Evolutionary conservation across 305 asterid species (phyloP).

Genomic region (Galium porrigens): DNA sequence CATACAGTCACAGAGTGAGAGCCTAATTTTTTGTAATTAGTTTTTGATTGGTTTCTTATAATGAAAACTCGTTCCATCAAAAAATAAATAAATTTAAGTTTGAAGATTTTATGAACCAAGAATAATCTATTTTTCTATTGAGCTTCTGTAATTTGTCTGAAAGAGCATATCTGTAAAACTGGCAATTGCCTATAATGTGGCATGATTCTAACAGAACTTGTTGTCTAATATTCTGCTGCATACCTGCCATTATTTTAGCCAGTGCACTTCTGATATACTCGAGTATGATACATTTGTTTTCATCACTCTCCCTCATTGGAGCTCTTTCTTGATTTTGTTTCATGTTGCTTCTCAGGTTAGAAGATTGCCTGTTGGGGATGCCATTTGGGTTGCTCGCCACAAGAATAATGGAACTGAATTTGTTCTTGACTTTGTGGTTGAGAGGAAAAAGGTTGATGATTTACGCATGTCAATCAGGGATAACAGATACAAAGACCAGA

Average conservation of each 20-base stretch:
- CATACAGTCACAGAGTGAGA: not conserved
- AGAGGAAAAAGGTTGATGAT: constrained; percentile 87
- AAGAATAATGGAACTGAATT: constrained; percentile 46
- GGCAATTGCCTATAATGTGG: not conserved
- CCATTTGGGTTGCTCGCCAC: constrained; percentile 86
- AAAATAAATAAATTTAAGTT: not conserved
- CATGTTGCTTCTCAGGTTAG: constrained; percentile 42
- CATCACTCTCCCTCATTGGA: constrained; percentile 8
- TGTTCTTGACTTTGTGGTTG: constrained; percentile 91
- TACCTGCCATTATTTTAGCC: not conserved
- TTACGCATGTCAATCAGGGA: constrained; percentile 79
- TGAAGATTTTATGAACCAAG: not conserved
- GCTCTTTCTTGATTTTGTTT: constrained; percentile 10
- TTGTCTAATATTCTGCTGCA: not conserved
- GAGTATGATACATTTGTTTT: not conserved
- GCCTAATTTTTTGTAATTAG: not conserved
- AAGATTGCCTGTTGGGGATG: constrained; percentile 86
- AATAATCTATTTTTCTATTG: not conserved
- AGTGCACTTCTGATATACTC: not conserved
- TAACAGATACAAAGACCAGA: constrained; percentile 83
- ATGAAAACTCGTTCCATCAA: not conserved
- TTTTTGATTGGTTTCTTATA: not conserved
- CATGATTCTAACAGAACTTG: not conserved
- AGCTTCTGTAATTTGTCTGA: not conserved
- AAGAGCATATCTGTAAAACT: not conserved